Base-by-base conservation (phyloP, 169 alveolate species). In the Condylostoma magnum region DNA sequence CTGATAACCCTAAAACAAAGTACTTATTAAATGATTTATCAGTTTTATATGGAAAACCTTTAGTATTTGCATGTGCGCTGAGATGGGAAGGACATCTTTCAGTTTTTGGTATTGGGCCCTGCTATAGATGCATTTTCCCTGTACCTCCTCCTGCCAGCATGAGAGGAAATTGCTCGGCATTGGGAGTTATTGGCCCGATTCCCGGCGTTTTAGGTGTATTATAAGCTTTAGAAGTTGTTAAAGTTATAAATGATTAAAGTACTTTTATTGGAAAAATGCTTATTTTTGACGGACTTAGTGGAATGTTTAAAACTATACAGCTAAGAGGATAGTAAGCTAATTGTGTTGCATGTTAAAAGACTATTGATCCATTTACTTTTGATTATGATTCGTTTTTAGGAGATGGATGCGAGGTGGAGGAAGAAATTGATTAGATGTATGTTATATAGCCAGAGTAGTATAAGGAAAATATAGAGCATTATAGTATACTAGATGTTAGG, bases 11-110 rank as follows among this genome's bases (percentile, higher is more conserved):
- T 31, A 83, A 83, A 60, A 89, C 96, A 6, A 80, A 96, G 77
- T 94, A 90, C 77, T 33, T 94, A 22, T 79, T 93, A n/a, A 94
- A 91, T 76, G 98, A 94, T 83, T 82, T 91, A 15, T 86, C 95
- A 36, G 90, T 89, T 12, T 73, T 77, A 38, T 76, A 74, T 55
- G 70, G 84, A 52, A 94, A 94, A 68, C 95, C 95, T 18, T 67
- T 94, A 36, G 94, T 94, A 10, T 92, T 96, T 15, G 97, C 95
- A 5, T 87, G 93, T 37, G 93, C 93, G 30, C 74, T 92, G 4
- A 85, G 93, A 38, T 89, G 95, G 95, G 96, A 94, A 67, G 98
- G 98, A 25, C 87, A 91, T 69, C 75, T 90, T 28, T 90, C 96
- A 15, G 93, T 94, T 34, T 89, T 85, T 85, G 71, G 73, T 27